Evolutionary conservation across 495 filamentous ascomycete genomes (phyloP).

Genomic region (Penicillium mononematosum): DNA sequence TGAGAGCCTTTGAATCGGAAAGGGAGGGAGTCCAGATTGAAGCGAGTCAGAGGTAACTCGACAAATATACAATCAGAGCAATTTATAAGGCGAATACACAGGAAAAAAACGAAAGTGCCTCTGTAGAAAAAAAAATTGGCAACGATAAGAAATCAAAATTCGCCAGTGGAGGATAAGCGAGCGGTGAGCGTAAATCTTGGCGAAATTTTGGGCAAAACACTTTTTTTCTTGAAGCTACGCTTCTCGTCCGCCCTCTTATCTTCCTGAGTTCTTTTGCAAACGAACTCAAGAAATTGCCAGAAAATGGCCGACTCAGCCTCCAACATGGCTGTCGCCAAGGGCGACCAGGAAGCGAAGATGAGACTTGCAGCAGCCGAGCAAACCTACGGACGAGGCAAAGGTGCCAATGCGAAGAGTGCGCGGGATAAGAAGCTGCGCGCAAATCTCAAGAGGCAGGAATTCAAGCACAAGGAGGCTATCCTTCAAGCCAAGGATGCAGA

Average conservation of each 20-base stretch:
- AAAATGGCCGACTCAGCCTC: constrained; percentile 30
- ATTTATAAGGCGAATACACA: constrained; percentile 4
- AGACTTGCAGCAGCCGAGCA: constrained; percentile 62
- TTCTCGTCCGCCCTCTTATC: constrained; percentile 8
- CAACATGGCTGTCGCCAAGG: constrained; percentile 32
- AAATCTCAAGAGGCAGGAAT: constrained; percentile 74
- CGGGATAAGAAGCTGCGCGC: constrained; percentile 87
- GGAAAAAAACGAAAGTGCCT: constrained; percentile 15
- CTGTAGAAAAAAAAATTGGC: constrained; percentile 22
- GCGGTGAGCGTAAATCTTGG: constrained; percentile 35
- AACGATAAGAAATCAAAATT: constrained; percentile 41
- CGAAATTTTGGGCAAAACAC: constrained; percentile 31
- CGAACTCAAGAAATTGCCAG: constrained; percentile 15
- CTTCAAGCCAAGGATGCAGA: constrained; percentile 89
- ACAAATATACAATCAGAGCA: constrained; percentile 1
- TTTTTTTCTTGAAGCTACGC: constrained; percentile 15
- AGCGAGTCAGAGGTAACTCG: constrained; percentile 8
- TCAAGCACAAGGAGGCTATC: constrained; percentile 75
- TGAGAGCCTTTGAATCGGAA: constrained; percentile 84
- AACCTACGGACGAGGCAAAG: constrained; percentile 79
- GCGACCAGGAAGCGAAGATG: constrained; percentile 40
- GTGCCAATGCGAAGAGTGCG: constrained; percentile 54
- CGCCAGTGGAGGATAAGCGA: constrained; percentile 42
- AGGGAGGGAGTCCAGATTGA: constrained; percentile 62
- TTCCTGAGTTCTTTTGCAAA: constrained; percentile 6